Evolutionary conservation across 768 basidiomycete species (phyloP).

Genomic region (Trametes villosa): DNA sequence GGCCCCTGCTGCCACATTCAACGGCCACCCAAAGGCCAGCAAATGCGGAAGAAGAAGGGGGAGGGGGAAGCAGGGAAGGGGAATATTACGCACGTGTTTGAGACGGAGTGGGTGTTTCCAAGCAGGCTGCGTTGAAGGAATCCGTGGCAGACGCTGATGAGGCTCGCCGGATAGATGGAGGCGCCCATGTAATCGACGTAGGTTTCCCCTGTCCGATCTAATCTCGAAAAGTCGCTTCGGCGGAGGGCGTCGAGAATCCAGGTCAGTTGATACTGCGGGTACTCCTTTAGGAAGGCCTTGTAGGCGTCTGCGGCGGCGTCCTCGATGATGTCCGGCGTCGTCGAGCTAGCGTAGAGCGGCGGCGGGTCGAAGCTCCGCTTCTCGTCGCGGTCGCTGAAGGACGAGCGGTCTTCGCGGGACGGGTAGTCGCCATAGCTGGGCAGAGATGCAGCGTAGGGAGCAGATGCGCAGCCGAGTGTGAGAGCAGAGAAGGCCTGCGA

Average conservation of each 20-base stretch:
- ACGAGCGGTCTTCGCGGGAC: constrained; percentile 22
- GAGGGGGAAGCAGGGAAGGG: not conserved
- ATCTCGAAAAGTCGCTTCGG: constrained; percentile 37
- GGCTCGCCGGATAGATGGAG: constrained; percentile 76
- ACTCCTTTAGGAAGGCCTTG: constrained; percentile 46
- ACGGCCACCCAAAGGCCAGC: constrained; percentile 1
- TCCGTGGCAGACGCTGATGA: constrained; percentile 69
- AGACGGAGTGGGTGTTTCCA: constrained; percentile 86
- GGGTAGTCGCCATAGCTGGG: constrained; percentile 21
- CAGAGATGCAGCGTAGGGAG: constrained; percentile 18
- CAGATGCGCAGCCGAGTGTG: constrained; percentile 33
- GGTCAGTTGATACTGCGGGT: constrained; percentile 40
- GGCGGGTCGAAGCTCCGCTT: constrained; percentile 34
- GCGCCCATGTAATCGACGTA: constrained; percentile 91
- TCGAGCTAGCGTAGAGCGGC: constrained; percentile 32
- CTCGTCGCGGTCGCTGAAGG: constrained; percentile 27
- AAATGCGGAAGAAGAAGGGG: constrained; percentile 1
- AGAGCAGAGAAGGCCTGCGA: constrained; percentile 33
- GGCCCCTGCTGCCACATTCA: not conserved
- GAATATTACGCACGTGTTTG: constrained; percentile 60
- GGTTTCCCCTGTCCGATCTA: constrained; percentile 60
- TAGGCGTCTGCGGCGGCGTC: constrained; percentile 49
- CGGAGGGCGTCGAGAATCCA: constrained; percentile 40
- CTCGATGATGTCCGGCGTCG: constrained; percentile 32
- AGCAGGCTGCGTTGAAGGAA: constrained; percentile 70